Evolutionary conservation across 495 filamentous ascomycete species (phyloP).

Genomic region (Endocarpon pusillum): DNA sequence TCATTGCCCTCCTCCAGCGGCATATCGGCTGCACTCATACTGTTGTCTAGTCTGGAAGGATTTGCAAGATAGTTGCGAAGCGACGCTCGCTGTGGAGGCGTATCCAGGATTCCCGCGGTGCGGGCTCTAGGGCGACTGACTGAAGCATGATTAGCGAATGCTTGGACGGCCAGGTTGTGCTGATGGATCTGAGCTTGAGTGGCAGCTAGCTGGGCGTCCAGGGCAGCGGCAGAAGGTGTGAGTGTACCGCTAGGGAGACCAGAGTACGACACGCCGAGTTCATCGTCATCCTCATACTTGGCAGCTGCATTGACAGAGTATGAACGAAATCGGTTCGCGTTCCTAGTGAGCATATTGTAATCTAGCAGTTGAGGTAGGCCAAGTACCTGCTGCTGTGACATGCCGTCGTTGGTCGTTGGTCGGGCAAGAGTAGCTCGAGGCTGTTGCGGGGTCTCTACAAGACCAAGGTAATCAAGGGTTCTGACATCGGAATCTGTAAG

Average conservation of each 20-base stretch:
- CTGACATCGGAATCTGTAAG: constrained; percentile 74
- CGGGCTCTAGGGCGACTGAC: constrained; percentile 72
- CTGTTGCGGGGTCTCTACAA: constrained; percentile 86
- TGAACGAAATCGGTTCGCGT: constrained; percentile 75
- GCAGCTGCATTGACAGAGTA: constrained; percentile 98
- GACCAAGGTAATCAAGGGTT: constrained; percentile 87
- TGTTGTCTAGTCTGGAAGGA: constrained; percentile 67
- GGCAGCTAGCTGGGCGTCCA: constrained; percentile 54
- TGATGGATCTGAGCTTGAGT: constrained; percentile 84
- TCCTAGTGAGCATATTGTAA: constrained; percentile 59
- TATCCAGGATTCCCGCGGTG: constrained; percentile 79
- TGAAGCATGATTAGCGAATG: constrained; percentile 68
- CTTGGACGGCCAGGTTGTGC: constrained; percentile 87
- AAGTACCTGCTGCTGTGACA: constrained; percentile 35
- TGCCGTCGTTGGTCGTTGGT: constrained; percentile 24
- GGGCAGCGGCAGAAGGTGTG: constrained; percentile 49
- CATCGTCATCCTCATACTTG: constrained; percentile 84
- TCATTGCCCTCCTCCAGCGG: constrained; percentile 53
- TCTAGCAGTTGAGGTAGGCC: constrained; percentile 56
- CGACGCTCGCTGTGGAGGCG: constrained; percentile 53
- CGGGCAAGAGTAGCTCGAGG: constrained; percentile 52
- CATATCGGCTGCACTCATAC: constrained; percentile 66
- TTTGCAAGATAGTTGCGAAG: constrained; percentile 60
- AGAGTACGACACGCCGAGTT: constrained; percentile 40
- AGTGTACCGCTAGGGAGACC: constrained; percentile 49